Percentiles rank a stretch among this genome's conserved stretches.
These are phyloP conservation scores for Simmondsia chinensis DNA, from an alignment of 148 eudicot species.

Conservation along the genomic window DNA sequence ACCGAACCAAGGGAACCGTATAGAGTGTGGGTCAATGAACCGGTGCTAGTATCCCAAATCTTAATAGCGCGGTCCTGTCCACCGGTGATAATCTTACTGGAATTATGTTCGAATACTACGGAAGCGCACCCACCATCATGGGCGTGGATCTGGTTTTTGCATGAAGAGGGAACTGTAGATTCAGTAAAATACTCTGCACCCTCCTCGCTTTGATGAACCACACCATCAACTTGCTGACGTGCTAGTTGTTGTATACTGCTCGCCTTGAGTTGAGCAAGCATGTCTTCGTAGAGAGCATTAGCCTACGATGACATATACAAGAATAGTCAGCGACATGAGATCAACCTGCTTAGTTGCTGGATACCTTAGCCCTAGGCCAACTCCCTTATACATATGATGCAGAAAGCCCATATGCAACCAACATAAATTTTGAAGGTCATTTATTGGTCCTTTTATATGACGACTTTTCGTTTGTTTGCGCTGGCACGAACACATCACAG, in stretches of 20 bases:
- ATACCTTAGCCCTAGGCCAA: too few relatives aligned
- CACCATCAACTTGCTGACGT: constrained; percentile 89
- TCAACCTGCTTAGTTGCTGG: too few relatives aligned
- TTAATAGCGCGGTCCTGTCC: constrained; percentile 81
- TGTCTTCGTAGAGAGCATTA: constrained; percentile 73
- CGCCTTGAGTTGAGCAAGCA: constrained; percentile 52
- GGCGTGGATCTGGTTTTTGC: constrained; percentile 64
- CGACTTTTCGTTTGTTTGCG: too few relatives aligned
- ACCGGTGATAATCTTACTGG: constrained; percentile 65
- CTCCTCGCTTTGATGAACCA: constrained; percentile 85
- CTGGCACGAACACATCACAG: too few relatives aligned
- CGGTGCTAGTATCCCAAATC: constrained; percentile 82
- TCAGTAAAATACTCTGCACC: constrained; percentile 75
- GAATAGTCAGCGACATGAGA: background rate
- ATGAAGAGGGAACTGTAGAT: constrained; percentile 48
- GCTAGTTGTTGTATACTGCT: constrained; percentile 68
- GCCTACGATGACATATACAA: constrained; percentile 31
- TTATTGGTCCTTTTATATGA: too few relatives aligned
- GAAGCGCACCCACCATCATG: constrained; percentile 93
- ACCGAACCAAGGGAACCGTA: constrained; percentile 78
- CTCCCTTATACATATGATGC: too few relatives aligned
- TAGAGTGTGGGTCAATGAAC: constrained; percentile 41
- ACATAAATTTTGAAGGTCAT: too few relatives aligned
- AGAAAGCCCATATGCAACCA: too few relatives aligned
- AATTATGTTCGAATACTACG: constrained; percentile 65